These are phyloP conservation scores for Vitis hybrid DNA, from an alignment of 177 flowering plant genomes.

Conservation along the genomic window DNA sequence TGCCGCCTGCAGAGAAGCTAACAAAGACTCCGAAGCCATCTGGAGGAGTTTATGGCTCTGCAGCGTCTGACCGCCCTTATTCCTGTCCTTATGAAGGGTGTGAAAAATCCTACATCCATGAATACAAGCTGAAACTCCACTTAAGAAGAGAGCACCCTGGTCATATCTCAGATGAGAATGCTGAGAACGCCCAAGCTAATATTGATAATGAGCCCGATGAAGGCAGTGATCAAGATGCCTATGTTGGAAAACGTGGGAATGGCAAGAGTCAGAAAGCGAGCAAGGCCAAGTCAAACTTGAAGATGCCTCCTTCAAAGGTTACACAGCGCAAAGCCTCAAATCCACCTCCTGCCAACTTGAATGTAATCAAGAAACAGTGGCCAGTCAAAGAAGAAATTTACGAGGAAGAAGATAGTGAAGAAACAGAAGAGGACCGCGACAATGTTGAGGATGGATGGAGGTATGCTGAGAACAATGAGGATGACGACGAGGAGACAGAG, in stretches of 20 bases:
- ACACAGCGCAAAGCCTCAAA: slow-evolving; percentile 50
- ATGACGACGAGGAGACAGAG: slow-evolving; percentile 76
- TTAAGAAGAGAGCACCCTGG: slow-evolving; percentile 89
- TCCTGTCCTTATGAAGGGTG: slow-evolving; percentile 94
- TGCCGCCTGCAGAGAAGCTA: slow-evolving; percentile 62
- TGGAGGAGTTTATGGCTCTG: slow-evolving; percentile 52
- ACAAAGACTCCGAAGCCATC: slow-evolving; percentile 54
- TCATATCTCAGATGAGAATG: slow-evolving; percentile 72
- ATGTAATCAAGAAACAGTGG: slow-evolving; percentile 57
- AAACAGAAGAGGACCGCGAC: slow-evolving; percentile 93
- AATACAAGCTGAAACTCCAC: slow-evolving; percentile 96
- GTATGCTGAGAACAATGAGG: slow-evolving; percentile 61
- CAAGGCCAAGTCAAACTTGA: slow-evolving; percentile 52
- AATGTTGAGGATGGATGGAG: slow-evolving; percentile 82
- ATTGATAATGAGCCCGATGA: slow-evolving; percentile 81
- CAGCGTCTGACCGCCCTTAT: slow-evolving; percentile 85
- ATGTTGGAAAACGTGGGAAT: slow-evolving; percentile 44
- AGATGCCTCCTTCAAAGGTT: slow-evolving; percentile 60
- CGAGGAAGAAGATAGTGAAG: slow-evolving; percentile 92
- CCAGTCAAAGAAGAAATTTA: slow-evolving; percentile 47
- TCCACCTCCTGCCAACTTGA: slow-evolving; percentile 43
- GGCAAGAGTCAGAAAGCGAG: slow-evolving; percentile 55
- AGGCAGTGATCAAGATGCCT: slow-evolving; percentile 78
- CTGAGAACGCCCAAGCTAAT: slow-evolving; percentile 46
- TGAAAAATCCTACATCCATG: slow-evolving; percentile 91